Percentiles rank a stretch among this genome's conserved stretches.
Conservation (phyloP, 495 filamentous ascomycete genomes). For the Podospora pseudopauciseta region DNA sequence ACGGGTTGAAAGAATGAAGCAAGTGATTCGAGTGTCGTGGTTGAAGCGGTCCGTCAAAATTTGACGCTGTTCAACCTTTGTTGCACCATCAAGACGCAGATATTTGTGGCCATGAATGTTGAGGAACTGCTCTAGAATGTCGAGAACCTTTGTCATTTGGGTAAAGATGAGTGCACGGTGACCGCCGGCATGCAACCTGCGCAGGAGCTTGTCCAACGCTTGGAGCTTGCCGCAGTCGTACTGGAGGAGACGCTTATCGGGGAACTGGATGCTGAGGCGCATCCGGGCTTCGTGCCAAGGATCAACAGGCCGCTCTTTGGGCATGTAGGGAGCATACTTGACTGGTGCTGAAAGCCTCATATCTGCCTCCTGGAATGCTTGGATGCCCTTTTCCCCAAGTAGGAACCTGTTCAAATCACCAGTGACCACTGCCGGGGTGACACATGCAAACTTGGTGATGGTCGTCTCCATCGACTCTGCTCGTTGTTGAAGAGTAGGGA, state of each 20-base stretch:
- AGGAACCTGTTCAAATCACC: slow-evolving; percentile 67
- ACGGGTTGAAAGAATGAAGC: slow-evolving; percentile 91
- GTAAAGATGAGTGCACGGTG: slow-evolving; percentile 97
- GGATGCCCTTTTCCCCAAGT: slow-evolving; percentile 56
- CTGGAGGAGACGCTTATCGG: slow-evolving; percentile 89
- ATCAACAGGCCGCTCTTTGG: slow-evolving; percentile 55
- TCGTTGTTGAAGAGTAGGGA: slow-evolving; percentile 69
- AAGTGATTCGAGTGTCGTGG: slow-evolving; percentile 83
- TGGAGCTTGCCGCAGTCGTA: slow-evolving; percentile 99
- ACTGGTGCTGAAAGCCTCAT: slow-evolving; percentile 44
- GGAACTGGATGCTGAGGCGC: slow-evolving; percentile 92
- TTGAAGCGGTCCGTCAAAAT: slow-evolving; percentile 97
- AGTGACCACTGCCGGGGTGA: slow-evolving; percentile 83
- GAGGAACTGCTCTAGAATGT: slow-evolving; percentile 95
- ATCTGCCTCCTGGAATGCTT: slow-evolving; percentile 54
- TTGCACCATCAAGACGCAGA: slow-evolving; percentile 81
- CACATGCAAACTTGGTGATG: slow-evolving; percentile 84
- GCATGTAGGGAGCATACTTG: slow-evolving; percentile 47
- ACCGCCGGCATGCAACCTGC: slow-evolving; percentile 80
- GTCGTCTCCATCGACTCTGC: slow-evolving; percentile 64
- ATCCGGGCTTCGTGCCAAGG: slow-evolving; percentile 93
- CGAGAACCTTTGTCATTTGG: slow-evolving; percentile 98
- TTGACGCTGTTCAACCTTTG: slow-evolving; percentile 92
- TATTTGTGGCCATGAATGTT: slow-evolving; percentile 98
- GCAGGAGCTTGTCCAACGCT: slow-evolving; percentile 78